Evolutionary conservation across 2,329 filamentous ascomycete genomes (phyloP), one percentile per base, ranked within the genome.

Genomic region (Orbilia quercus): DNA sequence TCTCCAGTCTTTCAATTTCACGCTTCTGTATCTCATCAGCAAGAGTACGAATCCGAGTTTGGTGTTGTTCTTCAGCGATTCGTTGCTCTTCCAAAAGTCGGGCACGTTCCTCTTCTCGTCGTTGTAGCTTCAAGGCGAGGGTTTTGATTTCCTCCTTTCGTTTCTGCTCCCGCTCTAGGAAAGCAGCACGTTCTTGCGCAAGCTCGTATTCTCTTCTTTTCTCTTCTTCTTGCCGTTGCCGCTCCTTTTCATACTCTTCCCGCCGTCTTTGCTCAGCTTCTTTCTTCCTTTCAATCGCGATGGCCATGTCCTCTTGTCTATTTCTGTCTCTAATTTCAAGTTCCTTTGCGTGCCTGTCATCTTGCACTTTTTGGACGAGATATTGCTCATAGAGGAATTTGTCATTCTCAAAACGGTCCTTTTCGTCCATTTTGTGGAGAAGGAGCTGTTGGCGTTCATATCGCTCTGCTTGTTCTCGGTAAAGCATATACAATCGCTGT

Each of bases 231-330:
- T 63, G 40, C 11, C 57, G 62, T n/a, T 23, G 57, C 22, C 70
- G 63, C 23, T 74, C 70, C 18, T 22, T 38, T 23, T 69, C 64
- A 40, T 60, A 74, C 11, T 74, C 63, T 54, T 69, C 63, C 4
- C 57, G 64, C 25, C 53, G 31, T 48, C 12, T 50, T 18, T 40
- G 36, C 28, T 74, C 70, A 2, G 62, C 70, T 22, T 74, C 70
- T 42, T 74, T 67, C 44, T 67, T 67, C 16, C 50, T 69, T 45
- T 74, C 70, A 23, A 74, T 67, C 7, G 70, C 70, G 16, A 69
- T 25, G 18, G 62, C 20, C 62, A 69, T 69, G 18, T 69, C 70
- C 14, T 74, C 70, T n/a, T 64, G 34, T 5, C 63, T 47, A 18
- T 74, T 74, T 31, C 51, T 57, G 12, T 74, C 70, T 58, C 64